Evolutionary conservation across 1,284 basidiomycete genomes (phyloP).

Genomic region (Cronartium quercuum): DNA sequence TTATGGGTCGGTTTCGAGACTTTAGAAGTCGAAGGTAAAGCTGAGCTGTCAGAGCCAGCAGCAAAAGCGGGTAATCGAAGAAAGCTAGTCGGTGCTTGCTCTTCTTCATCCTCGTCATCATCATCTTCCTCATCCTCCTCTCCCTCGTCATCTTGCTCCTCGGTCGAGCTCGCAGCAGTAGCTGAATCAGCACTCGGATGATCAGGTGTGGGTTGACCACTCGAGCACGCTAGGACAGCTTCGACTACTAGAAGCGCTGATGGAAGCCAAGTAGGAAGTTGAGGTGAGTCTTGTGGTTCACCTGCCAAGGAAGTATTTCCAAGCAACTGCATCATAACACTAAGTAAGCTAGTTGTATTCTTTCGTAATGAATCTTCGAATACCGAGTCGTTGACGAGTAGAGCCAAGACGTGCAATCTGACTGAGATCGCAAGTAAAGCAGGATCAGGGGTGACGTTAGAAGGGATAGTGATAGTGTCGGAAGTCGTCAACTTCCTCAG

Average conservation of each 20-base stretch:
- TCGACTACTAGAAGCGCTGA: slow-evolving; percentile 73
- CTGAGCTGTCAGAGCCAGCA: slow-evolving; percentile 41
- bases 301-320: slow-evolving; percentile 42
- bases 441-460: slow-evolving; percentile 36
- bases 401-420: slow-evolving; percentile 44
- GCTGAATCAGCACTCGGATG: slow-evolving; percentile 20
- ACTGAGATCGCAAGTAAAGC: slow-evolving; percentile 40
- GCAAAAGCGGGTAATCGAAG: slow-evolving; percentile 12
- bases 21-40: slow-evolving; percentile 11
- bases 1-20: background rate
- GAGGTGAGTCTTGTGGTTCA: slow-evolving; percentile 36
- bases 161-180: slow-evolving; percentile 4
- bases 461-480: slow-evolving; percentile 38
- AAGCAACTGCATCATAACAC: slow-evolving; percentile 41
- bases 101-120: slow-evolving; percentile 50
- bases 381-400: slow-evolving; percentile 43
- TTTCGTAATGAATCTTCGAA: slow-evolving; percentile 43
- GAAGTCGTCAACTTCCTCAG: slow-evolving; percentile 10
- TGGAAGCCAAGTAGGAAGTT: slow-evolving; percentile 72
- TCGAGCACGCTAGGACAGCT: slow-evolving; percentile 68
- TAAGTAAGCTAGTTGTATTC: slow-evolving; percentile 35
- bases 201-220: slow-evolving; percentile 59
- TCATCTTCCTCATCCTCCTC: slow-evolving; percentile 52
- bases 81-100: slow-evolving; percentile 4
- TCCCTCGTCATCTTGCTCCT: slow-evolving; percentile 59